Base-by-base conservation (phyloP, 108 stramenopile species). In the Fistulifera pelliculosa region DNA sequence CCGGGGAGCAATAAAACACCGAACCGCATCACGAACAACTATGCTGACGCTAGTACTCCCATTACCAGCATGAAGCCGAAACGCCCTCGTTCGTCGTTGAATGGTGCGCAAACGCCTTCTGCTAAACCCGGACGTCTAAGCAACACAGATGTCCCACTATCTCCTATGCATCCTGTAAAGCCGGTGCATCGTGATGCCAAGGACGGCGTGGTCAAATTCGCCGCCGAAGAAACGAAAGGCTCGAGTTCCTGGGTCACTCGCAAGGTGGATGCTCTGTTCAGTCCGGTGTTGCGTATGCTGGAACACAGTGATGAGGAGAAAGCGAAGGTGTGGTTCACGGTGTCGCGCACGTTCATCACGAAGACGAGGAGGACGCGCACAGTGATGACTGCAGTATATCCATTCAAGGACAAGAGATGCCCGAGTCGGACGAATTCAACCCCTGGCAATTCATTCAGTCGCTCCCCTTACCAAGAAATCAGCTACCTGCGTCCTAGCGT, bases 401-500 rank as follows among this genome's bases (percentile, higher is more conserved):
- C 56, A n/a, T 18, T 23, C 17, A 40, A 57, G n/a, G 56, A 43
- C 17, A 40, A 44, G 65, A 72, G 19, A 38, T 52, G 43, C 38
- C 49, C 28, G 58, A 52, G 18, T 64, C 80, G 41, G 92, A 94
- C 43, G 93, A 94, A 63, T 98, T 98, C 79, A 94, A 98, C 60
- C 94, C 96, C 14, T 98, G 93, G 66, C 73, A 83, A 15, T 98
- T 95, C 62, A 98, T 96, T 69, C 88, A 90, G 64, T 77, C 71
- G 6, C 80, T 98, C 0, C 96, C 67, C 76, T 41, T 93, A 94
- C 60, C 54, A 62, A 1, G 15, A 49, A 2, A 74, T 82, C 5
- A 55, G 57, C 17, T 67, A 73, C 11, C 60, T 75, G 24, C 60
- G 77, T 17, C 75, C 85, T 12, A 60, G 63, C 19, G 54, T 74